Conservation (phyloP, 2,329 filamentous ascomycete species). For the Periconia digitata region DNA sequence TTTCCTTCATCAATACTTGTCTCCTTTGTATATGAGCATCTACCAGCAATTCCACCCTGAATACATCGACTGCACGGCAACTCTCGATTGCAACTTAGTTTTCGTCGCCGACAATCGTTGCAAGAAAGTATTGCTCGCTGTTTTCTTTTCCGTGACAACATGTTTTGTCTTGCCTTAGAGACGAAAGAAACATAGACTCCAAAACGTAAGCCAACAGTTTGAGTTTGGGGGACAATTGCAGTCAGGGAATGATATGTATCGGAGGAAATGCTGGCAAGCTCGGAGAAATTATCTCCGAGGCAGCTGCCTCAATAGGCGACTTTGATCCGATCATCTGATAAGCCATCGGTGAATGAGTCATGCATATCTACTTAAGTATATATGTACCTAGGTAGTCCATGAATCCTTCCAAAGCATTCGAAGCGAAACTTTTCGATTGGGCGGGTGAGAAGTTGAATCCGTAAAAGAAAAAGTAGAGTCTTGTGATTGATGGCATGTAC, state of each 20-base stretch:
- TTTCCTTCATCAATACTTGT: conserved; percentile 15
- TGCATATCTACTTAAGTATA: too few species aligned
- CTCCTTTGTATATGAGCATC: conserved; percentile 37
- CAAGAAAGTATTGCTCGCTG: conserved; percentile 44
- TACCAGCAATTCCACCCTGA: conserved; percentile 38
- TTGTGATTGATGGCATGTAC: too few species aligned
- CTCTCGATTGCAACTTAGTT: conserved; percentile 46
- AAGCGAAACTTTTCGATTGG: too few species aligned
- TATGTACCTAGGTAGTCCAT: too few species aligned
- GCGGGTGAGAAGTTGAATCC: too few species aligned
- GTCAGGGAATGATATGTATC: not conserved
- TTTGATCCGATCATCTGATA: not conserved
- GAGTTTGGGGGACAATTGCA: too few species aligned
- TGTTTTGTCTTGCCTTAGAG: too few species aligned
- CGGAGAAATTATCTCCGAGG: not conserved
- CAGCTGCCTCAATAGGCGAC: not conserved
- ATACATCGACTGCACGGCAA: conserved; percentile 45
- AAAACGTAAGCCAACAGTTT: too few species aligned
- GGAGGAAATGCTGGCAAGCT: not conserved
- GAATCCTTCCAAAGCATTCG: too few species aligned
- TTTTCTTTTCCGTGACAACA: conserved; percentile 14
- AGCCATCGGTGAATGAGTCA: not conserved
- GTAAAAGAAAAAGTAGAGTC: too few species aligned
- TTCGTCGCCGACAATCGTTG: conserved; percentile 45
- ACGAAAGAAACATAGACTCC: too few species aligned